phyloP scores from a whole-genome alignment of 306 rosid species.

The Gleditsia sinensis region DNA sequence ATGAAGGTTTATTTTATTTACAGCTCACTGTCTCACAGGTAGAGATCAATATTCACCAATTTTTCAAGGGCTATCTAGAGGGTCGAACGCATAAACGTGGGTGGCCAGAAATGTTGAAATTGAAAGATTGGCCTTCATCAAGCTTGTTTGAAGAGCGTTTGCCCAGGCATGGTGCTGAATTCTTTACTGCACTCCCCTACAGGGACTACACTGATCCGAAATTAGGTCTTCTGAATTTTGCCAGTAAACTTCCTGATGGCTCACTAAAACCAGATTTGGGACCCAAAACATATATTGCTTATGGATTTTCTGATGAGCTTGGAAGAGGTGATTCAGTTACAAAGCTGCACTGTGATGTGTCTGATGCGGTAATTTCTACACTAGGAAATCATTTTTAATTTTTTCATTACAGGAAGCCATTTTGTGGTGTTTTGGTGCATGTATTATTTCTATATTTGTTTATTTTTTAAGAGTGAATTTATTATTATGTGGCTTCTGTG shows the following conservation, averaged over 20 bases:
- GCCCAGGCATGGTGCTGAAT: slow-evolving; percentile 57
- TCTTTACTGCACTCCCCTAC: slow-evolving; percentile 51
- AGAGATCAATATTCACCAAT: slow-evolving; percentile 58
- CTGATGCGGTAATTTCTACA: slow-evolving; percentile 58
- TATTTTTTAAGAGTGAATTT: background rate
- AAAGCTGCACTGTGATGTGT: slow-evolving; percentile 59
- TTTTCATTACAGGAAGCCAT: too few relatives aligned
- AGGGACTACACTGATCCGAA: slow-evolving; percentile 57
- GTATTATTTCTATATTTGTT: background rate
- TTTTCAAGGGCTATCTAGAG: slow-evolving; percentile 54
- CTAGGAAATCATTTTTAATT: slow-evolving; percentile 19
- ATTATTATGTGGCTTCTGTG: background rate
- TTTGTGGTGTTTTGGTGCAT: background rate
- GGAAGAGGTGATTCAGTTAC: slow-evolving; percentile 61
- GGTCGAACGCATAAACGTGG: slow-evolving; percentile 44
- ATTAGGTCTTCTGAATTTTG: slow-evolving; percentile 53
- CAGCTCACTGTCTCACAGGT: slow-evolving; percentile 36
- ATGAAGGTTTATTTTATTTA: slow-evolving; percentile 19
- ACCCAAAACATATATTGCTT: slow-evolving; percentile 60
- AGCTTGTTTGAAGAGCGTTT: slow-evolving; percentile 60
- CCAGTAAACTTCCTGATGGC: slow-evolving; percentile 48
- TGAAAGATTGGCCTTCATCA: slow-evolving; percentile 65
- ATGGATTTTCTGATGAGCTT: slow-evolving; percentile 58
- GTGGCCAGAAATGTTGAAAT: slow-evolving; percentile 62
- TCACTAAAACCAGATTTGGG: slow-evolving; percentile 58